A percentile compares a stretch with the other conserved stretches of the same genome.
These are phyloP conservation scores for Eucalyptus albens DNA, from an alignment of 345 rosid species.

Conservation along the genomic window DNA sequence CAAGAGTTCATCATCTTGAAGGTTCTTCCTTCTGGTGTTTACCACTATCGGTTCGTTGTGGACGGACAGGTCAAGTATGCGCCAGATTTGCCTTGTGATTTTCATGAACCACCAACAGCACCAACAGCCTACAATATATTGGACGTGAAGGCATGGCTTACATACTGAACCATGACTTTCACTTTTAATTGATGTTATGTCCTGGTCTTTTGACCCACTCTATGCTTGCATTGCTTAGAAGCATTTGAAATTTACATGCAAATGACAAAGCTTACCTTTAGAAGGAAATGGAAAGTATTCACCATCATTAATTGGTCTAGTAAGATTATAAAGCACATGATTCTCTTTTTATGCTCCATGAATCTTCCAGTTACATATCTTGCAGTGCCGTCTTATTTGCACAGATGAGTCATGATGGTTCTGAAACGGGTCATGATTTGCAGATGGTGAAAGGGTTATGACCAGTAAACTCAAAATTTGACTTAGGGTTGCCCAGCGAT, in stretches of 20 bases:
- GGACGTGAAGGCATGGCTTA: slow-evolving; percentile 36
- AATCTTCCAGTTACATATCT: neutral
- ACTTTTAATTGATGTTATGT: neutral
- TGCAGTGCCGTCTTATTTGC: neutral
- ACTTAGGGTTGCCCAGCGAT: neutral
- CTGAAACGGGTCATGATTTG: neutral
- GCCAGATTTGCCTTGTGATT: slow-evolving; percentile 38
- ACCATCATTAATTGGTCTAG: neutral
- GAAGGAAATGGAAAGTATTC: neutral
- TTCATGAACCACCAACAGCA: slow-evolving; percentile 15
- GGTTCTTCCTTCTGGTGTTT: slow-evolving; percentile 41
- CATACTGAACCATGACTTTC: neutral
- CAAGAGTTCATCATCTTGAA: slow-evolving; percentile 37
- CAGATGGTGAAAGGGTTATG: neutral
- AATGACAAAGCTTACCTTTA: neutral
- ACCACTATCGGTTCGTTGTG: slow-evolving; percentile 47
- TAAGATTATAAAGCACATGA: neutral
- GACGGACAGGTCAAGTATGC: slow-evolving; percentile 23
- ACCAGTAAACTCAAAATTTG: neutral
- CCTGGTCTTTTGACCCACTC: neutral
- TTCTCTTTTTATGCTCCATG: neutral
- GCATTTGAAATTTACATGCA: neutral
- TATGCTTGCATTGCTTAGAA: neutral
- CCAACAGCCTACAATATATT: slow-evolving; percentile 37
- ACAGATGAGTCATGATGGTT: neutral